Base-by-base conservation (phyloP, 164 flowering plant genomes). In the Vitis rotundifolia region DNA sequence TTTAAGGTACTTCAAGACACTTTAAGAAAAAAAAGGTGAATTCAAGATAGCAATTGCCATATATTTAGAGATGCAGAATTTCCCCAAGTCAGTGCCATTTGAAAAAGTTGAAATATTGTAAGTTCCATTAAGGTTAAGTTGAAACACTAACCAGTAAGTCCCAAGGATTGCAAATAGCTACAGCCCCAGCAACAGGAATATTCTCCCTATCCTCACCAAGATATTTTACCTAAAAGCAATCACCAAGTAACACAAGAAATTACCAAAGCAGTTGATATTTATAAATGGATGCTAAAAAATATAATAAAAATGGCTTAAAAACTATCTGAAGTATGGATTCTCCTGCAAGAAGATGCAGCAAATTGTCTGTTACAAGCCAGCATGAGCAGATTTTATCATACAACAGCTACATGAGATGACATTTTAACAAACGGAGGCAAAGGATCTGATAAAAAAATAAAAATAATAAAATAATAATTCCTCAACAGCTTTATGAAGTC, bases 171-270 rank as follows among this genome's bases (percentile, higher is more conserved):
- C 97, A 88, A 62, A 96, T 66, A 70, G 97, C 93, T 9, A 68
- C 97, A 76, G 98, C 99, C 57, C 98, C 99, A 48, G 92, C 87
- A 76, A 96, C 48, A 51, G 92, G 93, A 68, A 85, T 72, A 75
- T 83, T 82, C 47, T 82, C 94, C 62, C 94, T 93, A 47, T 91
- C 91, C 82, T 96, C 99, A 51, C 99, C 99, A 67, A 96, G 94
- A 79, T 89, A 93, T 76, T 96, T 96, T 49, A 93, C 97, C 99
- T 93, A 81, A 75, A 76, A 73, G 11, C 15, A 66, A 54, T 59
- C 29, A 72, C 66, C 68, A 5, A 51, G 18, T 60, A 9, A 63
- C 18, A 28, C 18, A 56, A 19, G 13, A 19, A 50, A 49, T 9
- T 11, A 19, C 5, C 22, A 16, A 49, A 63, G 22, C n/a, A 10